A percentile compares a stretch with the other conserved stretches of the same genome.
Evolutionary conservation across 805 yeast species (phyloP).

Genomic region (Candida pseudofarinosa): DNA sequence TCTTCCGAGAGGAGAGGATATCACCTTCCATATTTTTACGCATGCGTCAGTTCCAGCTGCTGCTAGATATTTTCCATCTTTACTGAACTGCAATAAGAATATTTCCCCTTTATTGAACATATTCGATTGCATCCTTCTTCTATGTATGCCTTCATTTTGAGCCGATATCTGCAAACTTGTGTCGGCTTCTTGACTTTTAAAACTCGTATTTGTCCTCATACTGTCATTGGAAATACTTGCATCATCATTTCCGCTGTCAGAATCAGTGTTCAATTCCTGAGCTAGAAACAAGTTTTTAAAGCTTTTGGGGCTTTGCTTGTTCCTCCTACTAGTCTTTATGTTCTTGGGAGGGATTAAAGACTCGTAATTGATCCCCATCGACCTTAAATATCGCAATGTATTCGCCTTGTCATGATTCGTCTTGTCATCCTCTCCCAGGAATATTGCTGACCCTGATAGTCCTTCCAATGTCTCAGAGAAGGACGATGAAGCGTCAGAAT

Average conservation of each 20-base stretch:
- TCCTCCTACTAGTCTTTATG: constrained; percentile 45
- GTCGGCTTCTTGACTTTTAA: neutral
- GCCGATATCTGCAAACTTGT: neutral
- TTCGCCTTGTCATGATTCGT: neutral
- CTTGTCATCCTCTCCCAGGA: constrained; percentile 5
- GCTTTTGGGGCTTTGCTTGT: constrained; percentile 42
- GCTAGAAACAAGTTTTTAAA: constrained; percentile 57
- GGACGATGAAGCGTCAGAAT: neutral
- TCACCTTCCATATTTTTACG: constrained; percentile 75
- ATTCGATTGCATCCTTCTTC: constrained; percentile 13
- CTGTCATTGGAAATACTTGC: constrained; percentile 8
- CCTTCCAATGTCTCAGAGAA: neutral
- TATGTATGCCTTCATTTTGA: neutral
- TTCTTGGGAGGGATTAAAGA: constrained; percentile 53
- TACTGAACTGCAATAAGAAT: constrained; percentile 71
- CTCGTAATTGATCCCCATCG: constrained; percentile 30
- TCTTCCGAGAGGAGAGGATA: constrained; percentile 68
- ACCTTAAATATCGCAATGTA: constrained; percentile 3
- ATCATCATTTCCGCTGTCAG: neutral
- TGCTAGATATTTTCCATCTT: constrained; percentile 80
- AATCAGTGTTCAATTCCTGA: constrained; percentile 47
- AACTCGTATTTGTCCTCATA: neutral
- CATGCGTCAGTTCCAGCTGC: constrained; percentile 75
- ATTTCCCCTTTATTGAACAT: constrained; percentile 37
- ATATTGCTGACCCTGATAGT: neutral